Conservation (phyloP, 805 yeast species). For the Yarrowia yakushimensis region DNA sequence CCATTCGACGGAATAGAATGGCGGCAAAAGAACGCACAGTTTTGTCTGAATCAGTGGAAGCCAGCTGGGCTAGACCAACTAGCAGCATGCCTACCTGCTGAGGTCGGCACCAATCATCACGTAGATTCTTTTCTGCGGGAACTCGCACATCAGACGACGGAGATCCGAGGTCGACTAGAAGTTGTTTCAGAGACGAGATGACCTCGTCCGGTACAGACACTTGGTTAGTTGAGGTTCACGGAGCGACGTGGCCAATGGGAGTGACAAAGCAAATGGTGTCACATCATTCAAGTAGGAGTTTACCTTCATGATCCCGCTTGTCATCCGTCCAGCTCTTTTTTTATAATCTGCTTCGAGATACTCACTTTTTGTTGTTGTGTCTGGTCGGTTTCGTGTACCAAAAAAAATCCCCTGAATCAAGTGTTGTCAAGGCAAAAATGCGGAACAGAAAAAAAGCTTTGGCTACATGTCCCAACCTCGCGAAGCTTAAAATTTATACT, state of each 20-base stretch:
- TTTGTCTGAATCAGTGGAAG: conserved; percentile 59
- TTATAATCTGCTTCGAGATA: background rate
- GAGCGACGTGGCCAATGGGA: background rate
- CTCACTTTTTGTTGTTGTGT: conserved; percentile 4
- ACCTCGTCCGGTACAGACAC: conserved; percentile 55
- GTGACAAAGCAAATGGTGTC: background rate
- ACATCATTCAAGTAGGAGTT: background rate
- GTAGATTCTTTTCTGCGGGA: conserved; percentile 70
- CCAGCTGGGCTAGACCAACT: conserved; percentile 75
- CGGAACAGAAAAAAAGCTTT: conserved; percentile 2
- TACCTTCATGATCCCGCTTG: too few species aligned
- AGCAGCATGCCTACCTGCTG: conserved; percentile 68
- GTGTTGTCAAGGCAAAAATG: conserved; percentile 16
- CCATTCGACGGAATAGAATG: conserved; percentile 82
- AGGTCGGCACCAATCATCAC: conserved; percentile 60
- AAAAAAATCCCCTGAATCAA: conserved; percentile 21
- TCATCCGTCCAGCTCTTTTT: background rate
- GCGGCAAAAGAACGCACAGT: conserved; percentile 68
- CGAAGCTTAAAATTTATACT: background rate
- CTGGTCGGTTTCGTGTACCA: background rate
- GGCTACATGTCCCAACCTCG: conserved; percentile 17
- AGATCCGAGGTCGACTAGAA: conserved; percentile 69
- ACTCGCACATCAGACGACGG: conserved; percentile 73
- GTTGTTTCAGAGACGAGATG: conserved; percentile 49
- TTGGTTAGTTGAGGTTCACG: background rate